These are phyloP conservation scores for Russula brevipes DNA, from an alignment of 768 basidiomycete genomes.

Conservation along the genomic window DNA sequence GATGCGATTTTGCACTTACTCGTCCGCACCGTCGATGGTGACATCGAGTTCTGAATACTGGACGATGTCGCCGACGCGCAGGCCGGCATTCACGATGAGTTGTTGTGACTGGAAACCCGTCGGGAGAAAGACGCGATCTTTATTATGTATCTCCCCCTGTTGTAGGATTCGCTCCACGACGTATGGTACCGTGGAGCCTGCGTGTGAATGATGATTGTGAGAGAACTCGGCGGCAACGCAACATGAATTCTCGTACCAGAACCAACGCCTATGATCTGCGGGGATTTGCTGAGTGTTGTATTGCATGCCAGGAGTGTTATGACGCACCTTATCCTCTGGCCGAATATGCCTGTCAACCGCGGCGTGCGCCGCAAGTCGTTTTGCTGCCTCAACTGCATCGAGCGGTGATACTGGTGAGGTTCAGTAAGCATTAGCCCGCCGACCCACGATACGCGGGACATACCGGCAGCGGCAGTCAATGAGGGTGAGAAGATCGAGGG, in stretches of 20 bases:
- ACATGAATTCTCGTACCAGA: conserved; percentile 51
- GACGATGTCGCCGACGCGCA: conserved; percentile 83
- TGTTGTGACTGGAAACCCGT: conserved; percentile 98
- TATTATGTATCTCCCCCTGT: conserved; percentile 73
- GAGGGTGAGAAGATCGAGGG: conserved; percentile 12
- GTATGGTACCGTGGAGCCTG: conserved; percentile 91
- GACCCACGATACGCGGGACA: background rate
- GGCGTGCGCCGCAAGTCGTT: conserved; percentile 86
- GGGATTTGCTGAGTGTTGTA: background rate
- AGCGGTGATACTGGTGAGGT: conserved; percentile 26
- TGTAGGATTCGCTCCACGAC: conserved; percentile 91
- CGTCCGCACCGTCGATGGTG: conserved; percentile 97
- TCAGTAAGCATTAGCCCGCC: background rate
- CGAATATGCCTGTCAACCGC: conserved; percentile 89
- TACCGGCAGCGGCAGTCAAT: conserved; percentile 1
- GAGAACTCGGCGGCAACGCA: background rate
- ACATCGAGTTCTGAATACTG: conserved; percentile 88
- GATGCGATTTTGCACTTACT: conserved; percentile 47
- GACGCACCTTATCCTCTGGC: conserved; percentile 73
- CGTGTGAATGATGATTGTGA: background rate
- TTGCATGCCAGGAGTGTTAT: background rate
- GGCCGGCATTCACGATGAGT: conserved; percentile 75
- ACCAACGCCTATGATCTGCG: conserved; percentile 80
- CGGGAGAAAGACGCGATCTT: conserved; percentile 80
- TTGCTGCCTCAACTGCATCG: conserved; percentile 69